Evolutionary conservation across 306 rosid species (phyloP).

Genomic region (Cercis canadensis): DNA sequence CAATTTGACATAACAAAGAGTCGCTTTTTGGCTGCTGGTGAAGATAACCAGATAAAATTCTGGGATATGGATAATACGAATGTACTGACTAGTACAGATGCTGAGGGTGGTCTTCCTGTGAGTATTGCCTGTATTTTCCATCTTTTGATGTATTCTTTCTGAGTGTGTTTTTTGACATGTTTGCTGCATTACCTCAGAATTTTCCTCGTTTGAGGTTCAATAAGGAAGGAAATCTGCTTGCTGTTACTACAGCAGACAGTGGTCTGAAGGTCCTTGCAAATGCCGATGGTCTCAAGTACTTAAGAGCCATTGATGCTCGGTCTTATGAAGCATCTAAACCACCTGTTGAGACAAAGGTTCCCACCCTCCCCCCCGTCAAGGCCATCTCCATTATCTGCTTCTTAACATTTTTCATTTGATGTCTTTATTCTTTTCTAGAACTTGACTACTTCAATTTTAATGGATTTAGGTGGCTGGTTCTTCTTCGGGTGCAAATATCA

Average conservation of each 20-base stretch:
- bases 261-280: constrained; percentile 80
- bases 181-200: constrained; percentile 52
- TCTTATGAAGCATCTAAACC: constrained; percentile 63
- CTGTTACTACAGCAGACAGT: constrained; percentile 68
- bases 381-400: not conserved
- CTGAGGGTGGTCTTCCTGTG: constrained; percentile 79
- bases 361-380: not conserved
- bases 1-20: constrained; percentile 73
- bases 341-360: constrained; percentile 73
- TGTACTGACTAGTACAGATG: constrained; percentile 59
- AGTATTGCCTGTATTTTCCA: constrained; percentile 38
- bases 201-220: constrained; percentile 83
- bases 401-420: constrained; percentile 16
- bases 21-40: constrained; percentile 81
- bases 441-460: constrained; percentile 17
- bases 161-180: constrained; percentile 27
- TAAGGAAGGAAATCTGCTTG: constrained; percentile 85
- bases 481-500: constrained; percentile 47
- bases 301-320: constrained; percentile 60
- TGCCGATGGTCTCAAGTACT: constrained; percentile 61
- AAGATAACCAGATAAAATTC: constrained; percentile 76
- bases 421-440: constrained; percentile 15
- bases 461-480: constrained; percentile 60
- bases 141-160: constrained; percentile 9
- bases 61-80: constrained; percentile 74